A percentile compares a stretch with the other conserved stretches of the same genome.
Evolutionary conservation across 139 green algal species (phyloP).

Genomic region (Limnomonas spitsbergensis): DNA sequence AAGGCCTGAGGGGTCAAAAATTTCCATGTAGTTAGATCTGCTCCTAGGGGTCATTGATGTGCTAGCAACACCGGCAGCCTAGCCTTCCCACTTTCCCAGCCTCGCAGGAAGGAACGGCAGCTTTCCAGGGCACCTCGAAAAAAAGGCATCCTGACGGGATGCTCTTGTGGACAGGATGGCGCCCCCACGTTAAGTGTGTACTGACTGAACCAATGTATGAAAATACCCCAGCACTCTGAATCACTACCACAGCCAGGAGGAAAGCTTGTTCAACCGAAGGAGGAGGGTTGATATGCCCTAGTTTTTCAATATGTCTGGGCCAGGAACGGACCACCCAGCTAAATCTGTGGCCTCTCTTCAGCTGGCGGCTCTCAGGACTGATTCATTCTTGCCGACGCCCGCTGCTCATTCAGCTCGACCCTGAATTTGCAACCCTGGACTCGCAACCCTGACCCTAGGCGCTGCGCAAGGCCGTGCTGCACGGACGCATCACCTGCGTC

Average conservation of each 20-base stretch:
- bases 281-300: not conserved
- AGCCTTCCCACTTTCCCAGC: too few species aligned
- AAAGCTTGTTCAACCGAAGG: not conserved
- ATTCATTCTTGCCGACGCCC: not conserved
- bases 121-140: not conserved
- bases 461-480: conserved; percentile 6
- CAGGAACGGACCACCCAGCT: too few species aligned
- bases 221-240: too few species aligned
- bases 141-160: not conserved
- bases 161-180: too few species aligned
- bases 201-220: too few species aligned
- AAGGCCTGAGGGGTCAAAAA: not conserved
- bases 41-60: too few species aligned
- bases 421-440: not conserved
- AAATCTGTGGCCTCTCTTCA: not conserved
- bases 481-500: not conserved
- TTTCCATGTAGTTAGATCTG: not conserved
- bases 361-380: not conserved
- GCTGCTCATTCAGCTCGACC: not conserved
- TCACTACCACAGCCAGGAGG: too few species aligned
- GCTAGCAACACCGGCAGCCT: too few species aligned
- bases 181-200: too few species aligned
- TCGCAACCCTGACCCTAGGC: too few species aligned
- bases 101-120: too few species aligned
- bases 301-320: not conserved